These are phyloP conservation scores for Kingdonia uniflora DNA, from an alignment of 164 flowering plant genomes.

Conservation along the genomic window DNA sequence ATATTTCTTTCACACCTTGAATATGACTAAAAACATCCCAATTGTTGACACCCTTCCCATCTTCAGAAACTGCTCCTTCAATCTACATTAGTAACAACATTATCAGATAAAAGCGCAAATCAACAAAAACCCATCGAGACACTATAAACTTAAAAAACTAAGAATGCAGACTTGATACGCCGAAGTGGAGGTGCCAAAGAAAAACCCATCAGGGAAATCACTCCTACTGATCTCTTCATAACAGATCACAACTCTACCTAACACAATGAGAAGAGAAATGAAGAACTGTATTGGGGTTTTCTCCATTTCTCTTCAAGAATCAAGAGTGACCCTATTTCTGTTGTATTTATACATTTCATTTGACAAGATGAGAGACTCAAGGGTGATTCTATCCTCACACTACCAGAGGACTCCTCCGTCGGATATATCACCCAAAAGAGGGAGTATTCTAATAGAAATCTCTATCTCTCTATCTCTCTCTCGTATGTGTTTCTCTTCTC, in stretches of 20 bases:
- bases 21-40: slow-evolving; percentile 22
- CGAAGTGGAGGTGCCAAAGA: slow-evolving; percentile 26
- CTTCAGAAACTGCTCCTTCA: slow-evolving; percentile 23
- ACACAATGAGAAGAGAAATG: not conserved
- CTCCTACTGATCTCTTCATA: slow-evolving; percentile 13
- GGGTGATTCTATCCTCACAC: too few relatives aligned
- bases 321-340: too few relatives aligned
- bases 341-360: too few relatives aligned
- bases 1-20: slow-evolving; percentile 10
- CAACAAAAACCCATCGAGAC: too few relatives aligned
- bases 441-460: too few relatives aligned
- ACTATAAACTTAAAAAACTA: too few relatives aligned
- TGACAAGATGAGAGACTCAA: too few relatives aligned
- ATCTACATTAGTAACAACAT: slow-evolving; percentile 5
- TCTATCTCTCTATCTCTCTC: too few relatives aligned
- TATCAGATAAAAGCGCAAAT: too few relatives aligned
- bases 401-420: too few relatives aligned
- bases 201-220: slow-evolving; percentile 21
- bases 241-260: not conserved
- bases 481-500: too few relatives aligned
- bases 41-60: slow-evolving; percentile 19
- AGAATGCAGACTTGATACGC: slow-evolving; percentile 16
- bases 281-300: not conserved
- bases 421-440: too few relatives aligned
- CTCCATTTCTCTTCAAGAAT: not conserved